Conservation (phyloP, 257 asterid species). For the Solanum lycopersicoides region DNA sequence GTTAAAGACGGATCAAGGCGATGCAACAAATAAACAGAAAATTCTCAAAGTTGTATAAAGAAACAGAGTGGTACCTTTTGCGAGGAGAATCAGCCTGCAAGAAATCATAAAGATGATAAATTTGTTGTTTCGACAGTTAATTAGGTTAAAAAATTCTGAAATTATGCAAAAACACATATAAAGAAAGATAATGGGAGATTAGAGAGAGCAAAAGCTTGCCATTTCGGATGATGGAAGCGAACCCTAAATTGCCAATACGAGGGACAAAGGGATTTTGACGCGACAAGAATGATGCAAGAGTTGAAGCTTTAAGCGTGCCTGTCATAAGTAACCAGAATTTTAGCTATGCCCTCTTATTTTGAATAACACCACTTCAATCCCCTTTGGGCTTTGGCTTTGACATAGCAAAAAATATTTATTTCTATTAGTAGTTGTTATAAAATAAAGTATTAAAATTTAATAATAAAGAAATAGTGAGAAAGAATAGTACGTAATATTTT, state of each 20-base stretch:
- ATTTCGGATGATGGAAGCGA: not conserved
- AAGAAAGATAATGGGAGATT: not conserved
- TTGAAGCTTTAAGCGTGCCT: not conserved
- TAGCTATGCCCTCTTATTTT: not conserved
- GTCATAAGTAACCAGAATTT: not conserved
- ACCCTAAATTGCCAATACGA: not conserved
- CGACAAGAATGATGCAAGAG: not conserved
- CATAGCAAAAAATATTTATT: not conserved
- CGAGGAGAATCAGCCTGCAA: slow-evolving; percentile 10
- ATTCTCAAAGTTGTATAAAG: not conserved
- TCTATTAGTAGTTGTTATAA: no score
- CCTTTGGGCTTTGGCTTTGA: not conserved
- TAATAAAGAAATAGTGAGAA: no score
- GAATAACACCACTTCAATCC: not conserved
- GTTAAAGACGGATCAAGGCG: not conserved
- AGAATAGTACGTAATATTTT: no score
- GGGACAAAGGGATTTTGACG: not conserved
- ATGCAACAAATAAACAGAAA: not conserved
- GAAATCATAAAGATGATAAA: not conserved
- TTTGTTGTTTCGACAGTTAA: not conserved
- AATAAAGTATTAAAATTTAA: no score
- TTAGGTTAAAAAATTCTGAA: not conserved
- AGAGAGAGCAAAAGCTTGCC: not conserved
- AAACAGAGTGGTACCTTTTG: not conserved
- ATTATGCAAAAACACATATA: not conserved